A percentile compares a stretch with the other conserved stretches of the same genome.
Evolutionary conservation across 352 stramenopile genomes (phyloP).

Genomic region (Thalassiosira livingstoniorum): DNA sequence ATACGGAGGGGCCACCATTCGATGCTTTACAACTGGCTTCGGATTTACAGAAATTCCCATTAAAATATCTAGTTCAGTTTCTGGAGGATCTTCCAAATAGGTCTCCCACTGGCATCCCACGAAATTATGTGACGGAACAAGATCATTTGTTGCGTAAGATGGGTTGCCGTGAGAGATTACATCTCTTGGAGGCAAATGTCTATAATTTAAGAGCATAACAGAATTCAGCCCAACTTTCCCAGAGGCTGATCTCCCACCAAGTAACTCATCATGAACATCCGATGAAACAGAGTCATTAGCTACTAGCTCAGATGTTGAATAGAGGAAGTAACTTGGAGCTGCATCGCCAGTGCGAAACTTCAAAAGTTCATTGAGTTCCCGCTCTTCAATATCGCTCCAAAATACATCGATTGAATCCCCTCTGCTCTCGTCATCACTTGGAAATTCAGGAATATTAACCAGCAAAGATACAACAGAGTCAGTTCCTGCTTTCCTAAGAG

Average conservation of each 20-base stretch:
- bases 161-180: slow-evolving; percentile 28
- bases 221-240: neutral
- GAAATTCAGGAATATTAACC: slow-evolving; percentile 29
- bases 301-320: slow-evolving; percentile 49
- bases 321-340: slow-evolving; percentile 75
- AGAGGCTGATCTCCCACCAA: neutral
- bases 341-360: slow-evolving; percentile 78
- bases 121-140: slow-evolving; percentile 21
- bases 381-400: slow-evolving; percentile 51
- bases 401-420: slow-evolving; percentile 23
- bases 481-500: neutral
- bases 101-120: slow-evolving; percentile 76
- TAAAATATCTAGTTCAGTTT: slow-evolving; percentile 36
- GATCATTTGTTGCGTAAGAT: neutral
- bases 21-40: slow-evolving; percentile 31
- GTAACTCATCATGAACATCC: neutral
- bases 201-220: slow-evolving; percentile 61
- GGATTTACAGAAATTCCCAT: slow-evolving; percentile 27
- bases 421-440: neutral
- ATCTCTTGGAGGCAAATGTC: slow-evolving; percentile 63
- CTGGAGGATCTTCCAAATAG: slow-evolving; percentile 41
- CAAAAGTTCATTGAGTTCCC: slow-evolving; percentile 56
- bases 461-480: slow-evolving; percentile 57
- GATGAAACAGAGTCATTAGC: neutral
- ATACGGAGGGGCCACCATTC: slow-evolving; percentile 76